phyloP scores from a whole-genome alignment of 495 filamentous ascomycete genomes.

The Rostrohypoxylon terebratum region DNA sequence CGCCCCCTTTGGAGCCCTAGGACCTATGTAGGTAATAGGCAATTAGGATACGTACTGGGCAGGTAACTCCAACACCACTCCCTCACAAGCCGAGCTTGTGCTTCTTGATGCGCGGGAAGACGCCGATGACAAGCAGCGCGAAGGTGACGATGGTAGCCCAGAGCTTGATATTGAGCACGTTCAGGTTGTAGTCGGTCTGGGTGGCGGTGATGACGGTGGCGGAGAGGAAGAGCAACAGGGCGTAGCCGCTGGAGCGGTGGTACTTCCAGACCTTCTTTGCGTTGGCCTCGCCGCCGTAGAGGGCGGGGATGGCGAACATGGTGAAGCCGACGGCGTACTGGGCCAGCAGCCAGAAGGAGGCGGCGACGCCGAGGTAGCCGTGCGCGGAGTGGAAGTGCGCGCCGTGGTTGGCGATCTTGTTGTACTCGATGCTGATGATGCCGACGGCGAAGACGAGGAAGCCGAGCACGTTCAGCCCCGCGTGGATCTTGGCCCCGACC shows the following conservation, averaged over 20 bases:
- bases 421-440: slow-evolving; percentile 82
- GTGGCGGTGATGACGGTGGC: slow-evolving; percentile 80
- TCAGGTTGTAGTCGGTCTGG: slow-evolving; percentile 75
- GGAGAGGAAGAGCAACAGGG: slow-evolving; percentile 74
- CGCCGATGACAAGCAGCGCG: slow-evolving; percentile 72
- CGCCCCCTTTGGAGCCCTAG: not conserved
- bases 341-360: slow-evolving; percentile 74
- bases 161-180: slow-evolving; percentile 72
- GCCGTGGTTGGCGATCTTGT: slow-evolving; percentile 72
- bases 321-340: slow-evolving; percentile 84
- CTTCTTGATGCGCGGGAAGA: slow-evolving; percentile 83
- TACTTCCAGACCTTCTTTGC: slow-evolving; percentile 91
- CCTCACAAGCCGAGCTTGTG: slow-evolving; percentile 76
- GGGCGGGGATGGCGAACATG: slow-evolving; percentile 74
- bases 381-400: slow-evolving; percentile 82
- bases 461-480: slow-evolving; percentile 71
- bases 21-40: not conserved
- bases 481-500: slow-evolving; percentile 76
- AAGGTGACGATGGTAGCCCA: slow-evolving; percentile 75
- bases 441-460: slow-evolving; percentile 71
- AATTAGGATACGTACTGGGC: too few species aligned
- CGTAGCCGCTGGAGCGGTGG: slow-evolving; percentile 83
- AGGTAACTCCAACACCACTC: too few species aligned
- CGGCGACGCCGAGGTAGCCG: slow-evolving; percentile 80
- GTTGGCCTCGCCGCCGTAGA: slow-evolving; percentile 82